A percentile compares a stretch with the other conserved stretches of the same genome.
phyloP scores from a whole-genome alignment of 2,329 filamentous ascomycete genomes.

The Aspergillus sp. region DNA sequence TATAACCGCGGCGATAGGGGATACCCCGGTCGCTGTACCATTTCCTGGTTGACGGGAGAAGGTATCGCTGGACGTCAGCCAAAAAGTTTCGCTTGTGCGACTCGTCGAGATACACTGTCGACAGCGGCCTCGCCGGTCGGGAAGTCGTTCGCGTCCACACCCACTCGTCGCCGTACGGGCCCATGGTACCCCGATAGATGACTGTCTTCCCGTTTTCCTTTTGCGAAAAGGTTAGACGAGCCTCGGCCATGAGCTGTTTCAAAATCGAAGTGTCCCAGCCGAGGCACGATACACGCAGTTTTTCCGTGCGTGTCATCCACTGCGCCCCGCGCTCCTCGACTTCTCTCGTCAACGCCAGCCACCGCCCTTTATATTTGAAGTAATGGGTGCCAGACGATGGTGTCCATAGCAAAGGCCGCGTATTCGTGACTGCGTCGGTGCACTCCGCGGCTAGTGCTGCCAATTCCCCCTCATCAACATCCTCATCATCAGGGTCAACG shows the following conservation, averaged over 20 bases:
- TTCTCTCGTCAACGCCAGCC: background rate
- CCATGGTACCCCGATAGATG: background rate
- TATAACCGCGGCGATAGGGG: constrained; percentile 74
- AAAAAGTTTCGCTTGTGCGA: background rate
- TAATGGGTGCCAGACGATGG: background rate
- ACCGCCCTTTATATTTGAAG: background rate
- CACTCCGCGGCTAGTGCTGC: background rate
- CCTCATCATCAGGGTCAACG: background rate
- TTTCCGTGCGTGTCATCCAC: background rate
- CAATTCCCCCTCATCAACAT: background rate
- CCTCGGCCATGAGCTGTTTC: background rate
- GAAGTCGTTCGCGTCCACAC: background rate
- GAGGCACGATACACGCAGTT: background rate
- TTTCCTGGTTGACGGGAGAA: background rate
- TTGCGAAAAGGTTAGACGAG: background rate
- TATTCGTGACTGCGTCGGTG: background rate
- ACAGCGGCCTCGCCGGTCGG: background rate
- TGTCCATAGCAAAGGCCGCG: background rate
- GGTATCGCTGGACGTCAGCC: constrained; percentile 20
- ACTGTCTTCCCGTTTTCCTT: background rate
- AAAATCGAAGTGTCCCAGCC: background rate
- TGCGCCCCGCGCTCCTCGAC: background rate
- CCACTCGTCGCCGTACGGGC: background rate
- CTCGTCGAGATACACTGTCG: background rate
- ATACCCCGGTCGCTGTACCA: constrained; percentile 53